Percentiles rank a stretch among this genome's conserved stretches.
These are phyloP conservation scores for Kuraishia hungarica DNA, from an alignment of 805 yeast species.

Conservation along the genomic window DNA sequence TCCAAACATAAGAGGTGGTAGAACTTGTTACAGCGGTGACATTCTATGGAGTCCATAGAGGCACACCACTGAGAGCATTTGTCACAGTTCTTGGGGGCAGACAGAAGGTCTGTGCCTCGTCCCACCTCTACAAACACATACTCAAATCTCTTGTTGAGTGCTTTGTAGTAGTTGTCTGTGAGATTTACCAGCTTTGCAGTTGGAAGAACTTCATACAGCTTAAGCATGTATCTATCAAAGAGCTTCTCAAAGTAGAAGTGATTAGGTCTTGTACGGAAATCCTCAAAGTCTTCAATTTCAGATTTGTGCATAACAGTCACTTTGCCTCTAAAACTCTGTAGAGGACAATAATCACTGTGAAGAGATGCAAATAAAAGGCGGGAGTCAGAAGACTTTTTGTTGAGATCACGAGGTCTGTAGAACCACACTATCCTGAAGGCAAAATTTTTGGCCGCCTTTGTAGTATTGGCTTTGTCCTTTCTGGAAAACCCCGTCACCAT, in stretches of 20 bases:
- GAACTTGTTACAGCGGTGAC: slow-evolving; percentile 65
- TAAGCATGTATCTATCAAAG: slow-evolving; percentile 79
- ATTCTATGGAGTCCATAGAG: slow-evolving; percentile 60
- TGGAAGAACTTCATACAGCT: slow-evolving; percentile 70
- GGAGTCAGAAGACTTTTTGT: slow-evolving; percentile 58
- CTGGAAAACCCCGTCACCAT: slow-evolving; percentile 65
- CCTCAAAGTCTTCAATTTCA: slow-evolving; percentile 53
- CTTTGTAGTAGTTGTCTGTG: slow-evolving; percentile 51
- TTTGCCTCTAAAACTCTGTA: slow-evolving; percentile 65
- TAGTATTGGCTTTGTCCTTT: slow-evolving; percentile 22
- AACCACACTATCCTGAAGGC: slow-evolving; percentile 80
- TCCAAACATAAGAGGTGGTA: slow-evolving; percentile 81
- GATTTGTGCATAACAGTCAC: slow-evolving; percentile 62
- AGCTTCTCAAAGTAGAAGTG: slow-evolving; percentile 78
- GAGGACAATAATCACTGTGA: slow-evolving; percentile 79
- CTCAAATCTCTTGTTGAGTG: slow-evolving; percentile 58
- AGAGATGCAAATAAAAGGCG: slow-evolving; percentile 75
- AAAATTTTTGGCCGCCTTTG: slow-evolving; percentile 43
- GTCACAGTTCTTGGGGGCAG: slow-evolving; percentile 62
- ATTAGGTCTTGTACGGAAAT: slow-evolving; percentile 50
- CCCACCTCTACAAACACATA: slow-evolving; percentile 71
- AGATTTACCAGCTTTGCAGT: slow-evolving; percentile 49
- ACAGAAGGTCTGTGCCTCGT: slow-evolving; percentile 50
- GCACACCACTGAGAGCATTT: slow-evolving; percentile 84
- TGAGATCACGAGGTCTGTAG: slow-evolving; percentile 80